Percentiles rank a stretch among this genome's conserved stretches.
Evolutionary conservation across 1,139 yeast genomes (phyloP).

Genomic region (Blastobotrys malaysiensis): DNA sequence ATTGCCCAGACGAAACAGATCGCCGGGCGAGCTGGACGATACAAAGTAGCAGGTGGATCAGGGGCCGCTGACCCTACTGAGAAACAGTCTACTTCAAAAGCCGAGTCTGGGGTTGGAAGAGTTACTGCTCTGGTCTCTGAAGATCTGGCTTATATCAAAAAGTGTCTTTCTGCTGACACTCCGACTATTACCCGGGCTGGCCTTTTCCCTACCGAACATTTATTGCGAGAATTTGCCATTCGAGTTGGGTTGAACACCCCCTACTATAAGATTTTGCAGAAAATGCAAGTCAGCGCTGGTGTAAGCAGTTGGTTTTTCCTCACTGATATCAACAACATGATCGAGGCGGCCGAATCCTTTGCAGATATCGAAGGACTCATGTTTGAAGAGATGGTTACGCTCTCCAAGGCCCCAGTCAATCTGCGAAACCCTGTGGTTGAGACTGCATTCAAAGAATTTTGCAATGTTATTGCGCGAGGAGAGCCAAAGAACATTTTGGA

Average conservation of each 20-base stretch:
- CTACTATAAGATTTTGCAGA: slow-evolving; percentile 21
- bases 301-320: slow-evolving; percentile 20
- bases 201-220: slow-evolving; percentile 28
- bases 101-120: slow-evolving; percentile 47
- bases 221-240: slow-evolving; percentile 24
- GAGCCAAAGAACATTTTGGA: slow-evolving; percentile 27
- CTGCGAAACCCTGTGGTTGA: slow-evolving; percentile 16
- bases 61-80: slow-evolving; percentile 13
- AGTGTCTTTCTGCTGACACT: slow-evolving; percentile 26
- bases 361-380: slow-evolving; percentile 27
- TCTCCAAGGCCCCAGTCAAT: slow-evolving; percentile 35
- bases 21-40: slow-evolving; percentile 96
- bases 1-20: slow-evolving; percentile 72
- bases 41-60: slow-evolving; percentile 31
- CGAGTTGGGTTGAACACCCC: slow-evolving; percentile 18
- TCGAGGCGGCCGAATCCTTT: slow-evolving; percentile 26
- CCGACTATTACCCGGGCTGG: slow-evolving; percentile 28
- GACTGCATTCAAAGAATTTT: slow-evolving; percentile 27
- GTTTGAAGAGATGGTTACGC: slow-evolving; percentile 29
- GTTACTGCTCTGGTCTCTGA: slow-evolving; percentile 29
- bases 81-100: slow-evolving; percentile 38
- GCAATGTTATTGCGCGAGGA: slow-evolving; percentile 30
- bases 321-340: slow-evolving; percentile 23
- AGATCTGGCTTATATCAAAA: slow-evolving; percentile 28
- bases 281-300: slow-evolving; percentile 17